A percentile compares a stretch with the other conserved stretches of the same genome.
Evolutionary conservation across 371 early-diverging fungal genomes (phyloP).

Genomic region (Batrachochytrium dendrobatidis): DNA sequence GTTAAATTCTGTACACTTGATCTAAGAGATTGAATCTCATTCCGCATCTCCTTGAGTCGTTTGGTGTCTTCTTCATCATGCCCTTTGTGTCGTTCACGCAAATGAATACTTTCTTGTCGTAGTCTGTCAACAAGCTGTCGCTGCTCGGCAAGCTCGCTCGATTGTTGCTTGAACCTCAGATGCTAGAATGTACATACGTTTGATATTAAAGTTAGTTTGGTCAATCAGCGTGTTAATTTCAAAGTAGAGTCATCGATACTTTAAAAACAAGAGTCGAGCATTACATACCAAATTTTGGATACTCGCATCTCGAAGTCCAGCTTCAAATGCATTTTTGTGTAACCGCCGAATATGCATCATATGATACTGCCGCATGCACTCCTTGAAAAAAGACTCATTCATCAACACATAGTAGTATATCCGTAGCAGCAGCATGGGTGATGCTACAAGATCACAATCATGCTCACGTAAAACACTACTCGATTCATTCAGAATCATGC

Average conservation of each 20-base stretch:
- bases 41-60: not conserved
- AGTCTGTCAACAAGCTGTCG: not conserved
- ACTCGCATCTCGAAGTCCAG: not conserved
- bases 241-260: no score
- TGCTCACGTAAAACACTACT: no score
- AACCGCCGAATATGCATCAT: conserved; percentile 10
- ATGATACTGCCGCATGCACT: conserved; percentile 16
- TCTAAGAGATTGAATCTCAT: not conserved
- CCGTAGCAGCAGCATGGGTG: not conserved
- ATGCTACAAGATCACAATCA: not conserved
- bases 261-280: not conserved
- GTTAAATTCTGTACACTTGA: no score
- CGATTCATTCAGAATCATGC: no score
- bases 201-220: not conserved
- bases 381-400: conserved; percentile 15
- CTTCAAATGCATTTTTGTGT: not conserved
- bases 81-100: not conserved
- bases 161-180: not conserved
- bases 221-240: no score
- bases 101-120: not conserved
- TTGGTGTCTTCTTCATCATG: not conserved
- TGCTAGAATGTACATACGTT: not conserved
- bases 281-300: conserved; percentile 1
- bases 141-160: not conserved
- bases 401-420: conserved; percentile 7